Base-by-base conservation (phyloP, 805 yeast species). In the Zygosaccharomyces siamensis region DNA sequence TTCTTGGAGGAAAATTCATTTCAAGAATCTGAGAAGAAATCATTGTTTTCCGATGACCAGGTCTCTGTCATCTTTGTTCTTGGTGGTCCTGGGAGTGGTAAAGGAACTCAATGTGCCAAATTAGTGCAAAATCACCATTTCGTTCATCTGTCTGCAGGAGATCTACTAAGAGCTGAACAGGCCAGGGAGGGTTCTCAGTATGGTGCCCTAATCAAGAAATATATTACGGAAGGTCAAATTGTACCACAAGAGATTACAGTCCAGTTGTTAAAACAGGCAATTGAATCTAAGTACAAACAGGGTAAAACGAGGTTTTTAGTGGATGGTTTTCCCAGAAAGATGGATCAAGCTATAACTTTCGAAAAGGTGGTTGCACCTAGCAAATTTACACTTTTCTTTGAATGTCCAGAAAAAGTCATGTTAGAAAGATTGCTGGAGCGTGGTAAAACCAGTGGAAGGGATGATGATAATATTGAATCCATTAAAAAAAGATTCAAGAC, bases 41-140 rank as follows among this genome's bases (percentile, higher is more conserved):
- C 67, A 27, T 81, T 84, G 0, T 86, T 86, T 63, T 70, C 77
- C 7, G 75, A 77, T 2, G 80, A 81, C 35, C 83, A 87, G 48
- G 81, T 86, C 26, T 80, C 86, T 24, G 95, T 92, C 4, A 76
- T 90, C 24, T 92, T 88, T 67, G 97, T 92, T 16, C 78, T 92
- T 28, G 99, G 99, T 39, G 98, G 98, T 3, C 98, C 98, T 4
- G 98, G 98, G 18, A 87, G 96, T 26, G 98, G 99, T 39, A 93
- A 93, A 66, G 98, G 99, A 49, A 92, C 99, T 1, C 99, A 92
- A 70, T 88, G 97, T 73, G 84, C 83, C 28, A 86, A 81, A 62
- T 75, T 92, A 48, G 97, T 92, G 39, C 70, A 77, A 18, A 87
- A 89, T 59, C 85, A 79, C 64, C 81, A 83, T 14, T 93, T 90